phyloP scores from a whole-genome alignment of 2,329 filamentous ascomycete genomes.

The Byssothecium circinans region DNA sequence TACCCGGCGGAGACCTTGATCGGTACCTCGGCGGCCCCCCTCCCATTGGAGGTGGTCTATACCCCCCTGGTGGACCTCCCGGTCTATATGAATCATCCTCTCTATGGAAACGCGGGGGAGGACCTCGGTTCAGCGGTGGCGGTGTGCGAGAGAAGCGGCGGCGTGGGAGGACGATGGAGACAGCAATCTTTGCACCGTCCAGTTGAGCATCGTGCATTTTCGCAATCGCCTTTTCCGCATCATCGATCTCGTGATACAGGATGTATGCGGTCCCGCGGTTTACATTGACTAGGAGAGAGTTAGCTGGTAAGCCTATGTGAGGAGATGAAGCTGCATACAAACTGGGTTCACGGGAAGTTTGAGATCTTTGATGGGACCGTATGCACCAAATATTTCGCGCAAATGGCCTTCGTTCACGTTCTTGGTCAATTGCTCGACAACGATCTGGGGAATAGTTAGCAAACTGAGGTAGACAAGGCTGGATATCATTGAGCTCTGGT shows the following conservation, averaged over 20 bases:
- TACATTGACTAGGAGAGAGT: slow-evolving; percentile 64
- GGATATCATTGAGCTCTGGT: neutral
- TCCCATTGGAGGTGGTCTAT: slow-evolving; percentile 41
- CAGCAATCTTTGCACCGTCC: slow-evolving; percentile 79
- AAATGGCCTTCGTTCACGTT: slow-evolving; percentile 90
- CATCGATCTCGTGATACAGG: slow-evolving; percentile 72
- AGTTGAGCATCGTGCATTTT: slow-evolving; percentile 98
- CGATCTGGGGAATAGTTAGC: slow-evolving; percentile 63
- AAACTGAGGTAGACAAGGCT: slow-evolving; percentile 4
- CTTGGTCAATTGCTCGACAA: slow-evolving; percentile 93
- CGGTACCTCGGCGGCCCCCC: slow-evolving; percentile 40
- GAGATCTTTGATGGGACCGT: slow-evolving; percentile 81
- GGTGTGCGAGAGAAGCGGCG: slow-evolving; percentile 81
- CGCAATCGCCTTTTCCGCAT: slow-evolving; percentile 85
- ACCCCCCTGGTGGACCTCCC: slow-evolving; percentile 42
- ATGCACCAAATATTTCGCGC: slow-evolving; percentile 87
- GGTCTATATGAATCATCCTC: slow-evolving; percentile 28
- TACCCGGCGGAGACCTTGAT: slow-evolving; percentile 49
- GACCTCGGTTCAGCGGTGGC: slow-evolving; percentile 60
- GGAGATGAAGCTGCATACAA: slow-evolving; percentile 59
- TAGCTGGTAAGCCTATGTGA: slow-evolving; percentile 5
- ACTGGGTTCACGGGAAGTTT: slow-evolving; percentile 87
- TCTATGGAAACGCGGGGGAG: slow-evolving; percentile 29
- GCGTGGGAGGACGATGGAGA: slow-evolving; percentile 84
- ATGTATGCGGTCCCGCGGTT: slow-evolving; percentile 96